Base-by-base conservation (phyloP, 352 stramenopile genomes). In the Phytophthora multivora region DNA sequence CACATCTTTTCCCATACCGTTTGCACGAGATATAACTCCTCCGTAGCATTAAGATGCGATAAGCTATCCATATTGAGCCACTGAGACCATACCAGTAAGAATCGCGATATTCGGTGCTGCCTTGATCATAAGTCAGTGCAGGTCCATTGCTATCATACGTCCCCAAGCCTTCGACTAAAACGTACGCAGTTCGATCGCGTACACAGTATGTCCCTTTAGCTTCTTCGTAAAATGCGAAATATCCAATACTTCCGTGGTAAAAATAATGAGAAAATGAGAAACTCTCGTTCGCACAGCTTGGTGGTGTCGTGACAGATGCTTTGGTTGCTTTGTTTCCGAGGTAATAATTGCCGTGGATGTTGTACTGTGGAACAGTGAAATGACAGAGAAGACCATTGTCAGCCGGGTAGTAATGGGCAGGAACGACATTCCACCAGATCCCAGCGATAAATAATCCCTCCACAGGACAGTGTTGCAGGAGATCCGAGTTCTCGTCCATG, bases 401-500 rank as follows among this genome's bases (percentile, higher is more conserved):
- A 5, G 30, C 45, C 2, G 15, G 25, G 18, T 40, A 56, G 31
- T 72, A 72, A 42, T 63, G 42, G 30, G 45, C 13, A 5, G 67
- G 67, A n/a, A 38, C 50, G 11, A 72, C 53, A 43, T 75, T 75
- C 63, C 67, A 75, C 67, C 67, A 75, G 12, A 72, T 67, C 1
- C 57, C 51, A 54, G 67, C 67, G 41, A 75, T 60, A n/a, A 66
- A 59, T 6, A 72, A 42, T 3, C 67, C 67, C 19, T 56, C 57
- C 28, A 69, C 57, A 3, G 67, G 67, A 38, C 67, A 75, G 6
- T 57, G 52, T 5, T 51, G n/a, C 10, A 28, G 23, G 21, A 75
- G 18, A 41, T 72, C 43, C 5, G 33, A 21, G 2, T 39, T 63
- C 11, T 62, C 18, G 0, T 46, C 36, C 2, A 28, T 23, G 8